Evolutionary conservation across 306 rosid genomes (phyloP), one percentile per base, ranked within the genome.

Genomic region (Cotoneaster glaucophyllus): DNA sequence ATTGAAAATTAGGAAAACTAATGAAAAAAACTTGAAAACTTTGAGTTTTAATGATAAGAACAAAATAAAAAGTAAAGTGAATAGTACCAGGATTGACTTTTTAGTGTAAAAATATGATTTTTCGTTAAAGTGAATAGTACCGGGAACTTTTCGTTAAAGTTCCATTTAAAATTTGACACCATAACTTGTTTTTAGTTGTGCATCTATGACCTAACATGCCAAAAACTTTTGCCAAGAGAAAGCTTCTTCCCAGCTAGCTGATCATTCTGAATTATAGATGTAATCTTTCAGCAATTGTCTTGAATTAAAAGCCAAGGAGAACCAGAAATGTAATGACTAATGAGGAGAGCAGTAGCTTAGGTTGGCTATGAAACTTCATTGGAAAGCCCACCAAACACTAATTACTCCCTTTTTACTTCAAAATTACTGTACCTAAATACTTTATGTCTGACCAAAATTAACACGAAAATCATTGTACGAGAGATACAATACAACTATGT

Each of bases 381-480:
- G 64, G 85, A 86, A 89, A 83, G 88, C 88, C 86, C 91, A 85
- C 79, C 66, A 75, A 74, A 39, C 73, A 89, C 87, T 86, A 86
- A 91, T 91, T 83, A 84, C 90, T 64, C 74, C 86, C 87, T 90
- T 90, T 90, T 90, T 83, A 81, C 90, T 86, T 91, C 89, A 83
- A 79, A 82, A 69, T 82, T 81, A 86, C 87, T 86, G 86, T 87
- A 74, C 82, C 82, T 78, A 82, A 50, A 79, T 62, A 69, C 93
- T 84, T 88, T 90, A 83, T 82, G 82, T 67, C 83, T 48, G 61
- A 81, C 81, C 77, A 62, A 80, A 73, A 70, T 76, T 78, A 69
- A 44, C 39, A 75, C 71, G 63, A 75, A 29, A 73, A 70, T 80
- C 76, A 77, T 77, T 66, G 63, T 75, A 76, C 44, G 67, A 43